Percentiles rank a stretch among this genome's conserved stretches.
These are phyloP conservation scores for Dipsacomyces acuminosporus DNA, from an alignment of 371 early-diverging fungal genomes.

Conservation along the genomic window DNA sequence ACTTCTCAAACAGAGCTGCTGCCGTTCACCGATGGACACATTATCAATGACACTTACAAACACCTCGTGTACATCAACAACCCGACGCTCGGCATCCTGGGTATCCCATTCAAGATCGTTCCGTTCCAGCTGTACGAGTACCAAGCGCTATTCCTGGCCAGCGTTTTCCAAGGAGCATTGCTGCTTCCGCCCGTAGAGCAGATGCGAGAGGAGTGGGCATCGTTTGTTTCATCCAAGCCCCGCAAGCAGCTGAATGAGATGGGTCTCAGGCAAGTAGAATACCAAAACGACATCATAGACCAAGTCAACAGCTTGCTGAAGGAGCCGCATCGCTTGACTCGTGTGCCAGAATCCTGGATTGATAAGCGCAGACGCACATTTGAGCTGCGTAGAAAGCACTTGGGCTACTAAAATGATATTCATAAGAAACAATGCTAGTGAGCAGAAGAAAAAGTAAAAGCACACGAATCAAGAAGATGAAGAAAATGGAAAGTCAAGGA, in stretches of 20 bases:
- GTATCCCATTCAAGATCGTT: conserved; percentile 53
- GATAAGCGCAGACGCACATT: conserved; percentile 9
- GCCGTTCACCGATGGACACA: conserved; percentile 47
- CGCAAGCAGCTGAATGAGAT: conserved; percentile 7
- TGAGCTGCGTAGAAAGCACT: too few relatives aligned
- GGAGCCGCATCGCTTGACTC: background rate
- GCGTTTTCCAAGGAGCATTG: conserved; percentile 42
- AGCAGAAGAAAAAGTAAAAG: too few relatives aligned
- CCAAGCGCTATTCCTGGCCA: conserved; percentile 51
- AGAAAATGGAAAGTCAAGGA: too few relatives aligned
- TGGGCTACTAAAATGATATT: too few relatives aligned
- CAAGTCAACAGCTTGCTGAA: background rate
- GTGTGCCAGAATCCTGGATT: conserved; percentile 6
- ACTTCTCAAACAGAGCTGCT: conserved; percentile 6
- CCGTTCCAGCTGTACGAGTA: conserved; percentile 56
- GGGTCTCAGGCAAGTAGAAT: conserved; percentile 17
- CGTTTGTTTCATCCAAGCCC: background rate
- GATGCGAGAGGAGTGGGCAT: conserved; percentile 41
- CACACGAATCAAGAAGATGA: too few relatives aligned
- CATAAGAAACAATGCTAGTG: too few relatives aligned
- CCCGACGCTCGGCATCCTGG: conserved; percentile 56
- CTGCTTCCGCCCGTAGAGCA: conserved; percentile 27
- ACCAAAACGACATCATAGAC: conserved; percentile 16
- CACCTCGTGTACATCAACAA: conserved; percentile 52
- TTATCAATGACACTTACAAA: conserved; percentile 50